Percentiles rank a stretch among this genome's conserved stretches.
These are phyloP conservation scores for Camelina laxa DNA, from an alignment of 345 rosid species.

Conservation along the genomic window DNA sequence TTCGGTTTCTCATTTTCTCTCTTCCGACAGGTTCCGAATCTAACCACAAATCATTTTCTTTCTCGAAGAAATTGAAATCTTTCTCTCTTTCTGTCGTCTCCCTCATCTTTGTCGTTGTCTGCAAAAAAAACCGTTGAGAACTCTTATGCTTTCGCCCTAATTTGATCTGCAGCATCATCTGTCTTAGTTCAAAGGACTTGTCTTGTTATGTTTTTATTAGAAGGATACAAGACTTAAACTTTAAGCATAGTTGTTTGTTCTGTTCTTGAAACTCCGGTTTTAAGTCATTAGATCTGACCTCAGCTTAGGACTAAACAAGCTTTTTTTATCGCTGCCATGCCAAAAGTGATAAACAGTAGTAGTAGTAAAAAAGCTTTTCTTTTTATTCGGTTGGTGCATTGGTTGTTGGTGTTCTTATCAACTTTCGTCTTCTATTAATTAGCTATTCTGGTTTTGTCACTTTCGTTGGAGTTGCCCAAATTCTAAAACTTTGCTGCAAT, in stretches of 20 bases:
- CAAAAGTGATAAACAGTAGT: conserved; percentile 37
- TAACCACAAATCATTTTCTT: conserved; percentile 7
- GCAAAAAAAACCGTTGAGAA: background rate
- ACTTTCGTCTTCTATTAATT: conserved; percentile 39
- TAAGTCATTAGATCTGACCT: conserved; percentile 48
- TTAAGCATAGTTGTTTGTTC: conserved; percentile 42
- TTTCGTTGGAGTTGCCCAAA: background rate
- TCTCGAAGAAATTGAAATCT: background rate
- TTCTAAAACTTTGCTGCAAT: conserved; percentile 19
- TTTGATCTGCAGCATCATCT: conserved; percentile 35
- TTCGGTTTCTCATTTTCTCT: conserved; percentile 28
- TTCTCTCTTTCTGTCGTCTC: background rate
- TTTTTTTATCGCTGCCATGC: conserved; percentile 40
- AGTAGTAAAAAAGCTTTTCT: conserved; percentile 13
- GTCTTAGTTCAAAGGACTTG: conserved; percentile 38
- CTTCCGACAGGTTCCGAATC: conserved; percentile 27
- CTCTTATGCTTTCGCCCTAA: conserved; percentile 17
- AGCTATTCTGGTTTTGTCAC: conserved; percentile 25
- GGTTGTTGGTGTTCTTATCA: conserved; percentile 43
- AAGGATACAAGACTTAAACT: conserved; percentile 52
- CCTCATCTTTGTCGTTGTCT: background rate
- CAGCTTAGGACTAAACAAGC: conserved; percentile 38
- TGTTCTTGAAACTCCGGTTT: conserved; percentile 19
- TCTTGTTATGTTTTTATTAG: conserved; percentile 43
- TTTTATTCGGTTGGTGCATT: conserved; percentile 44